A percentile compares a stretch with the other conserved stretches of the same genome.
These are phyloP conservation scores for Hypoxylon trugodes DNA, from an alignment of 495 filamentous ascomycete genomes.

Conservation along the genomic window DNA sequence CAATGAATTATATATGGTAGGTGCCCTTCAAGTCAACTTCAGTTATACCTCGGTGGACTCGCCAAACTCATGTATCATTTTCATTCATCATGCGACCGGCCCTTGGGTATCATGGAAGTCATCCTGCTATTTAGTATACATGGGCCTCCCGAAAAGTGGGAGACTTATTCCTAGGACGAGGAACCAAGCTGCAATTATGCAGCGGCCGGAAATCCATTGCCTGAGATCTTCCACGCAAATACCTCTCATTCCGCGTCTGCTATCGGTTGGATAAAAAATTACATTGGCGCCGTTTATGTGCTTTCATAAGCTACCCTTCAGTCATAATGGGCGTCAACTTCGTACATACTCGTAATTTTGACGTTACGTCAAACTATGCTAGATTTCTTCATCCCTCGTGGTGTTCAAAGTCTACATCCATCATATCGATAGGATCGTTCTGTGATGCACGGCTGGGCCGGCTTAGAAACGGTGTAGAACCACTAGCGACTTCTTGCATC, in stretches of 20 bases:
- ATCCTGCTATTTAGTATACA: constrained; percentile 19
- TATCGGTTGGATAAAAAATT: not conserved
- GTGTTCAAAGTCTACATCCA: constrained; percentile 41
- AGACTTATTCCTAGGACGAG: not conserved
- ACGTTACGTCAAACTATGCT: not conserved
- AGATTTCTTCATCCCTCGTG: constrained; percentile 14
- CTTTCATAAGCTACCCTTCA: not conserved
- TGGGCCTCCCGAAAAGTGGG: not conserved
- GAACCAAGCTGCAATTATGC: not conserved
- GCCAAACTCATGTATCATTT: not conserved
- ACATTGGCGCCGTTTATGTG: not conserved
- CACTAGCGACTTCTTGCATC: constrained; percentile 49
- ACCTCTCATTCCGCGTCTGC: not conserved
- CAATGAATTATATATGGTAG: not conserved
- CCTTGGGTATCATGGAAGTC: constrained; percentile 30
- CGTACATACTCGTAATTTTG: constrained; percentile 7
- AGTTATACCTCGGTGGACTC: not conserved
- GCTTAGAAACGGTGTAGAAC: constrained; percentile 28
- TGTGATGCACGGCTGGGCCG: constrained; percentile 18
- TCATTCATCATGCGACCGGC: constrained; percentile 15
- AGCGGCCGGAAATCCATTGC: not conserved
- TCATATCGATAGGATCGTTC: constrained; percentile 25
- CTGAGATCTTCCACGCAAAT: constrained; percentile 1
- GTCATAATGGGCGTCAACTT: constrained; percentile 5
- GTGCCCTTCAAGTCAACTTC: not conserved